A percentile compares a stretch with the other conserved stretches of the same genome.
These are phyloP conservation scores for Sordaria brevicollis DNA, from an alignment of 495 filamentous ascomycete genomes.

Conservation along the genomic window DNA sequence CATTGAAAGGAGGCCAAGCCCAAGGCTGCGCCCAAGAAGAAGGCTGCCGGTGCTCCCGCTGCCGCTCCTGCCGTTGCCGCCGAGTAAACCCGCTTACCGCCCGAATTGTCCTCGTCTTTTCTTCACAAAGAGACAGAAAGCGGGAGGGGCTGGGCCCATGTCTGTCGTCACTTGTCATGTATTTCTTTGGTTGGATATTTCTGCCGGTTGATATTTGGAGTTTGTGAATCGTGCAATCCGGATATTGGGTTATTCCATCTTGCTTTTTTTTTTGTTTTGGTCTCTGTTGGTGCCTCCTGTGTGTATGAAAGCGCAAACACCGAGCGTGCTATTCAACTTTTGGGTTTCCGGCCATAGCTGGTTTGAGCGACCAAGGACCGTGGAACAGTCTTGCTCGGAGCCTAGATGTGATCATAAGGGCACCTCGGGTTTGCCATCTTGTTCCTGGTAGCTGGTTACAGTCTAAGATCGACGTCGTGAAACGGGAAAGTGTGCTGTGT, in stretches of 20 bases:
- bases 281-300: background rate
- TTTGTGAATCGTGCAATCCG: background rate
- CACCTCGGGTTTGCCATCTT: background rate
- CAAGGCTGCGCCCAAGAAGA: constrained; percentile 32
- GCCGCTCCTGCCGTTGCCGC: constrained; percentile 1
- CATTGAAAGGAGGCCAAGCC: constrained; percentile 23
- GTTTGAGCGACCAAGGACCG: background rate
- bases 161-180: background rate
- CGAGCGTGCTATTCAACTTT: background rate
- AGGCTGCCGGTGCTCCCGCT: constrained; percentile 10
- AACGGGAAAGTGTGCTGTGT: background rate
- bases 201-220: constrained; percentile 1
- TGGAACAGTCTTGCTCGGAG: background rate
- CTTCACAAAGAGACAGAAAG: background rate
- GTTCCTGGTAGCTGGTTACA: background rate
- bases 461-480: background rate
- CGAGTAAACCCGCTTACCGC: constrained; percentile 1
- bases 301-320: background rate
- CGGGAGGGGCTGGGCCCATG: background rate
- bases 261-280: background rate
- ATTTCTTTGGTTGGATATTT: constrained; percentile 14
- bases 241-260: background rate
- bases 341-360: background rate
- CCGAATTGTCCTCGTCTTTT: background rate
- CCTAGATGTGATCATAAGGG: background rate